Evolutionary conservation across 176 grass and related monocot genomes (phyloP).

Genomic region (Poa annua): DNA sequence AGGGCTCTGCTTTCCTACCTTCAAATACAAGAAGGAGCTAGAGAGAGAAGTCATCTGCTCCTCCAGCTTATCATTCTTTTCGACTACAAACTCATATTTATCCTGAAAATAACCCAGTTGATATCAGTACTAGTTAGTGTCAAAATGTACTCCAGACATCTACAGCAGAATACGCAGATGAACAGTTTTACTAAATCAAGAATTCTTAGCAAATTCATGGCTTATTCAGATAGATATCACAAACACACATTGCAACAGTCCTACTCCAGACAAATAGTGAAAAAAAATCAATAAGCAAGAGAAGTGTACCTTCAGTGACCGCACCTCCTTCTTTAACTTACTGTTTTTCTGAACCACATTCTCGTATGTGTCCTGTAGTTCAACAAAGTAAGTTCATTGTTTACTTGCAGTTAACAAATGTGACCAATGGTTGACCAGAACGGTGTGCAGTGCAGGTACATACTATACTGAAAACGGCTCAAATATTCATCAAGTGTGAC

Average conservation of each 20-base stretch:
- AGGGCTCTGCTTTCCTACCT: constrained; percentile 45
- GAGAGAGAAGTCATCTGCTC: constrained; percentile 55
- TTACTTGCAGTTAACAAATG: constrained; percentile 20
- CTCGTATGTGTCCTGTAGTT: constrained; percentile 59
- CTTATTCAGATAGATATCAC: neutral
- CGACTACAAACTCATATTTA: constrained; percentile 47
- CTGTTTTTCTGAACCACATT: constrained; percentile 41
- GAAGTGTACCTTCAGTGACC: constrained; percentile 55
- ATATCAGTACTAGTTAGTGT: neutral
- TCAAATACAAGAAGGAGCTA: constrained; percentile 56
- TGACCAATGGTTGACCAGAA: neutral
- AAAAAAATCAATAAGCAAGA: neutral
- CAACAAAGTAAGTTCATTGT: neutral
- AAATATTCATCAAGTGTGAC: neutral
- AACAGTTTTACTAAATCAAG: neutral
- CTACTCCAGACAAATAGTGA: neutral
- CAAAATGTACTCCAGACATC: neutral
- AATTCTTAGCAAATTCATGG: neutral
- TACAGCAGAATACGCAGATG: neutral
- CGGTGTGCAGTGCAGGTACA: too few relatives aligned
- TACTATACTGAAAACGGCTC: neutral
- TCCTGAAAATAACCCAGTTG: constrained; percentile 46
- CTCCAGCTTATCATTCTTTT: constrained; percentile 60
- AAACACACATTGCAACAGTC: neutral
- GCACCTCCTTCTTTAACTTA: constrained; percentile 51